Base-by-base conservation (phyloP, 257 asterid species). In the Solanum ossicruentum region DNA sequence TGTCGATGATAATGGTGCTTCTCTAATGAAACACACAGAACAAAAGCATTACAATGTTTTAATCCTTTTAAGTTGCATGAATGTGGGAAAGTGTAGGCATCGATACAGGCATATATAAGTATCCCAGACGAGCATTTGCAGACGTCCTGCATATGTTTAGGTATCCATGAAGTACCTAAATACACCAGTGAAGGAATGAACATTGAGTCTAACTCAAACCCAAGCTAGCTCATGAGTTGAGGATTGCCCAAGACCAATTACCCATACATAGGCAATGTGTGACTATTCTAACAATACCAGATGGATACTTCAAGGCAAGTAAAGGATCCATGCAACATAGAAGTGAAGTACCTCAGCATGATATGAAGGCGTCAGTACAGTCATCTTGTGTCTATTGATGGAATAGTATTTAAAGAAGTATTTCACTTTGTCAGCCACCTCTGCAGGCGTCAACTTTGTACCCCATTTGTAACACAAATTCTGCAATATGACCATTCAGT, bases 391-490 rank as follows among this genome's bases (percentile, higher is more conserved):
- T 83, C 99, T 90, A 72, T 97, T 97, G 88, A 93, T 95, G 32
- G 99, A 93, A 87, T 96, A 96, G 84, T 93, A 95, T 90, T 92
- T 94, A 90, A 96, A 96, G 92, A 96, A 95, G 84, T 93, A 84
- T 88, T 96, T 96, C 90, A 96, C 99, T 91, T 95, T 95, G 43
- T 91, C 98, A 7, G 92, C 95, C 55, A 94, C 91, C 89, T 97
- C 98, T 36, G 91, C 86, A 32, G 98, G 98, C 57, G 92, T 91
- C 84, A 94, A 85, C 87, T 87, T 91, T 28, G 92, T 86, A 72
- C 98, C 97, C 98, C 98, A 96, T 89, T 92, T 93, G 84, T 92
- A 96, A 89, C 99, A 96, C 13, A 95, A 93, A 93, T 96, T 96
- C 98, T 96, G 91, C 86, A 84, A 49, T 49, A 78, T 26, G 83